Percentiles rank a stretch among this genome's conserved stretches.
Conservation (phyloP, 345 rosid genomes). For the Camelina sativa region DNA sequence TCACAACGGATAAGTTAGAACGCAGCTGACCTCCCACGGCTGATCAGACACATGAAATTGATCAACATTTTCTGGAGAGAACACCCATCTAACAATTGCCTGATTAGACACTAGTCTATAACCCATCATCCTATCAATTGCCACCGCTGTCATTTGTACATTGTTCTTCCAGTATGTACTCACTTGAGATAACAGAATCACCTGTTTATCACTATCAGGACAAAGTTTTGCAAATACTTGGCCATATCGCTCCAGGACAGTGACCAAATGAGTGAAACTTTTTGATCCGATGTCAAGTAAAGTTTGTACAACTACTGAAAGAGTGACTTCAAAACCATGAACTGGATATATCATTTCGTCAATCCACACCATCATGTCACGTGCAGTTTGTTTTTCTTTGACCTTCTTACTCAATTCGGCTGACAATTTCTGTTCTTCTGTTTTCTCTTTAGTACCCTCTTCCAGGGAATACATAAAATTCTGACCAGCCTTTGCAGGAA, state of each 20-base stretch:
- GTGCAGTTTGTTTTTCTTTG: conserved; percentile 80
- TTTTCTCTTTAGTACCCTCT: conserved; percentile 69
- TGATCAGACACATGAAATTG: conserved; percentile 86
- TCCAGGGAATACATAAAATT: conserved; percentile 66
- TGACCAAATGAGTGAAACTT: conserved; percentile 95
- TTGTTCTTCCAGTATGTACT: conserved; percentile 85
- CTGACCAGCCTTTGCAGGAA: conserved; percentile 83
- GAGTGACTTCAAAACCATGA: conserved; percentile 73
- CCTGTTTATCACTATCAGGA: conserved; percentile 82
- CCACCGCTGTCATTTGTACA: conserved; percentile 82
- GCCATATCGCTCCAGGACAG: conserved; percentile 94
- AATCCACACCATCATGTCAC: conserved; percentile 81
- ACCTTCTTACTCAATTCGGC: conserved; percentile 80
- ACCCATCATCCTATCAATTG: conserved; percentile 99
- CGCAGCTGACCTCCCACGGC: conserved; percentile 84
- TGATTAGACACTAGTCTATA: conserved; percentile 92
- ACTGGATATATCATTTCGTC: conserved; percentile 73
- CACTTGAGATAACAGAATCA: conserved; percentile 77
- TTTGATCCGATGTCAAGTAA: conserved; percentile 95
- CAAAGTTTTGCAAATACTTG: conserved; percentile 79
- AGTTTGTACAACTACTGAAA: conserved; percentile 76
- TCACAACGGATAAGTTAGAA: conserved; percentile 9
- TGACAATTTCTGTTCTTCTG: conserved; percentile 72
- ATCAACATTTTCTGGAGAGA: conserved; percentile 74
- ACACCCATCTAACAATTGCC: conserved; percentile 95